Percentiles rank a stretch among this genome's conserved stretches.
Conservation (phyloP, 176 grass and related monocot genomes). For the Chrysopogon serrulatus region DNA sequence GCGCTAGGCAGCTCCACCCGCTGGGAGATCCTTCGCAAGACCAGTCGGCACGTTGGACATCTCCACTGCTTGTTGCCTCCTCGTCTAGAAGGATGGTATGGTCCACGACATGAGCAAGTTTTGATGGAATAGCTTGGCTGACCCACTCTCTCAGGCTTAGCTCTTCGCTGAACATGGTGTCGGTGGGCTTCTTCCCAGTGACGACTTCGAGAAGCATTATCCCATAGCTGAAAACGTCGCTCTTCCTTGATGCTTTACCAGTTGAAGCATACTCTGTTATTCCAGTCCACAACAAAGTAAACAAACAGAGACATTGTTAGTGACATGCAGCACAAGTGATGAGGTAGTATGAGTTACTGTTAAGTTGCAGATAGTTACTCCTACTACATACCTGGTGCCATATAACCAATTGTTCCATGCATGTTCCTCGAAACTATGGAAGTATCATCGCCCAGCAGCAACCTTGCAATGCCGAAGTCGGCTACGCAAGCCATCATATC, state of each 20-base stretch:
- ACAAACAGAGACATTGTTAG: neutral
- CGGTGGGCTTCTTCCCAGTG: slow-evolving; percentile 42
- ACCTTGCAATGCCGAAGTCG: slow-evolving; percentile 44
- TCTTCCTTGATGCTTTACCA: slow-evolving; percentile 28
- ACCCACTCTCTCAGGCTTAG: slow-evolving; percentile 38
- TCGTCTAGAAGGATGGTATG: neutral
- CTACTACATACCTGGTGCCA: slow-evolving; percentile 34
- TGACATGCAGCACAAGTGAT: neutral
- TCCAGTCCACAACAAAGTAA: neutral
- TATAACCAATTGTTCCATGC: slow-evolving; percentile 38
- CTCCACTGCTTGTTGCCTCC: neutral
- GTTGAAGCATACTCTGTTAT: slow-evolving; percentile 38
- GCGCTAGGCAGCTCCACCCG: neutral
- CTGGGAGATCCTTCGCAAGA: neutral
- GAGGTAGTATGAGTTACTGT: neutral
- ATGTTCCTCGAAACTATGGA: slow-evolving; percentile 23
- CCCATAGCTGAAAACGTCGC: slow-evolving; percentile 48
- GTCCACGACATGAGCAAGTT: neutral
- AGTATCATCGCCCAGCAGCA: slow-evolving; percentile 20
- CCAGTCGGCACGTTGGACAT: neutral
- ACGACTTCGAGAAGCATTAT: slow-evolving; percentile 41
- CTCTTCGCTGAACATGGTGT: slow-evolving; percentile 14
- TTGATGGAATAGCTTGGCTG: neutral
- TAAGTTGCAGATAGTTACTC: neutral
- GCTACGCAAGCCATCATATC: slow-evolving; percentile 47